Evolutionary conservation across 805 yeast species (phyloP).

Genomic region (Myxozyma melibiosi): DNA sequence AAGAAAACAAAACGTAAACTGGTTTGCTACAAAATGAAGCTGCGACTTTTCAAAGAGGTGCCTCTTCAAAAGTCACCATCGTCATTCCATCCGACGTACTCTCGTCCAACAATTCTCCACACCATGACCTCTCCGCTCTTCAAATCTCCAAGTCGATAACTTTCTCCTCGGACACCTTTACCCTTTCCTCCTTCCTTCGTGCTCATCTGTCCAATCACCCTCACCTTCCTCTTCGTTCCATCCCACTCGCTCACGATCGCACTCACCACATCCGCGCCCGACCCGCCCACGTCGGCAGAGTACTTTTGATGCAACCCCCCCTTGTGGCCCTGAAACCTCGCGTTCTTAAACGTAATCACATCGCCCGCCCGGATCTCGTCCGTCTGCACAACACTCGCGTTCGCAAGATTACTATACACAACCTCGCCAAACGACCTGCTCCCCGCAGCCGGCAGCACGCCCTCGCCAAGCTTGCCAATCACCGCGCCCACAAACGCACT

Average conservation of each 20-base stretch:
- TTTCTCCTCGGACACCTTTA: conserved; percentile 62
- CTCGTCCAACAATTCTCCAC: conserved; percentile 75
- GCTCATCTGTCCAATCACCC: conserved; percentile 38
- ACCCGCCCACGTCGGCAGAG: conserved; percentile 59
- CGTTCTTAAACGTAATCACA: conserved; percentile 67
- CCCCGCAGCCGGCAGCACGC: conserved; percentile 61
- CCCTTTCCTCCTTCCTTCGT: conserved; percentile 38
- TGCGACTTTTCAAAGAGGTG: too few relatives aligned
- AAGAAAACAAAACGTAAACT: background rate
- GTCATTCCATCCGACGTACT: conserved; percentile 67
- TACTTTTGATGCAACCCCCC: conserved; percentile 60
- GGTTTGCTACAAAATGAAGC: background rate
- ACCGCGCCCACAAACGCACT: conserved; percentile 41
- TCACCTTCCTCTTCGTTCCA: conserved; percentile 55
- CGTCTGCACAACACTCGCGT: conserved; percentile 52
- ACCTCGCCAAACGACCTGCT: conserved; percentile 71
- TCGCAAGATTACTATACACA: conserved; percentile 59
- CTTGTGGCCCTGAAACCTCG: conserved; percentile 68
- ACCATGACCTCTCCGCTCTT: conserved; percentile 77
- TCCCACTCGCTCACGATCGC: conserved; percentile 72
- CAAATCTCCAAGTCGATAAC: conserved; percentile 71
- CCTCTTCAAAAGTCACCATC: background rate
- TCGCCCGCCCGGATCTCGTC: conserved; percentile 84
- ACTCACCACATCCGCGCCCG: background rate
- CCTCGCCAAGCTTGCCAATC: conserved; percentile 44